Evolutionary conservation across 2,329 filamentous ascomycete species (phyloP).

Genomic region (Phaeosphaeriaceae sp.): DNA sequence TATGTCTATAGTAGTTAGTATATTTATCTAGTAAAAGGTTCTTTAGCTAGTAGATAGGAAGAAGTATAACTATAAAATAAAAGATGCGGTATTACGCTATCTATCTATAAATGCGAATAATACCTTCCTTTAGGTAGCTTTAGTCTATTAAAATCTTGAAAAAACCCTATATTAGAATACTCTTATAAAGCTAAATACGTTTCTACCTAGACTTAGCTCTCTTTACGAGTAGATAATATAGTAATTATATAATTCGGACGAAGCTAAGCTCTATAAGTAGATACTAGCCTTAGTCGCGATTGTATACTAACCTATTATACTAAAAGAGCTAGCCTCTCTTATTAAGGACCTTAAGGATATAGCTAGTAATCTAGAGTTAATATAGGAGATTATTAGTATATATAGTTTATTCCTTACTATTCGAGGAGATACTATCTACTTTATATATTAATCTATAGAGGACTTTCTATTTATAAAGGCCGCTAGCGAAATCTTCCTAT

Average conservation of each 20-base stretch:
- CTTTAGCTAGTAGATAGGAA: constrained; percentile 31
- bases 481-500: background rate
- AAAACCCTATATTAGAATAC: constrained; percentile 36
- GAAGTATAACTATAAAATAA: constrained; percentile 46
- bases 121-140: no score
- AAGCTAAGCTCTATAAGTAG: constrained; percentile 38
- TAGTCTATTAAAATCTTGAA: constrained; percentile 4
- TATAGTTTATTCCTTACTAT: constrained; percentile 52
- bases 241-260: constrained; percentile 27
- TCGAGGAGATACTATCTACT: constrained; percentile 24
- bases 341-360: constrained; percentile 3
- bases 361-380: background rate
- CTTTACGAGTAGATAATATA: constrained; percentile 52
- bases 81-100: no score
- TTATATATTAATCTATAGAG: constrained; percentile 49
- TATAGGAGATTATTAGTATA: constrained; percentile 3
- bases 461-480: constrained; percentile 48
- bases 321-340: no score
- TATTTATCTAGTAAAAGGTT: constrained; percentile 50
- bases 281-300: no score
- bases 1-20: constrained; percentile 43
- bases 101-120: no score
- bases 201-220: constrained; percentile 43
- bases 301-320: no score
- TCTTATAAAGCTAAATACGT: constrained; percentile 2